Conservation (phyloP, 257 asterid species). For the Ilex asprella region DNA sequence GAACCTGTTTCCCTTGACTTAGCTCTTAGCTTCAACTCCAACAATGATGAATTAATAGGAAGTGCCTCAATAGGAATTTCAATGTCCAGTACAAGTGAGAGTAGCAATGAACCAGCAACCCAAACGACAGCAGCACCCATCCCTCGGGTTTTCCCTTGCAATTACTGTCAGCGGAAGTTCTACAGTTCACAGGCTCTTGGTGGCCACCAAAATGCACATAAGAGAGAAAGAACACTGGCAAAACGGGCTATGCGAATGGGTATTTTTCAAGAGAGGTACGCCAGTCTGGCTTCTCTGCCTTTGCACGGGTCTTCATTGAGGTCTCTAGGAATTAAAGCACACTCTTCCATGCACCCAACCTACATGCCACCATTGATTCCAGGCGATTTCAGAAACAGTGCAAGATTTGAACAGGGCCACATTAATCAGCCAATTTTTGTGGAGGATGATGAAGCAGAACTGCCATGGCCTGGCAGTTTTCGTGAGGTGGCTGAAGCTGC, state of each 20-base stretch:
- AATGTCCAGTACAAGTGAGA: slow-evolving; percentile 45
- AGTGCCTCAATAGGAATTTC: slow-evolving; percentile 23
- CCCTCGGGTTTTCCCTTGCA: slow-evolving; percentile 39
- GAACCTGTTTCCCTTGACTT: slow-evolving; percentile 35
- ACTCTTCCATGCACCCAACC: slow-evolving; percentile 40
- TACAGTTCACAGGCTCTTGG: slow-evolving; percentile 49
- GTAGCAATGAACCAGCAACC: slow-evolving; percentile 36
- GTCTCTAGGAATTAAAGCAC: slow-evolving; percentile 48
- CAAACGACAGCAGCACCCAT: slow-evolving; percentile 11
- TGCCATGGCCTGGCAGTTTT: slow-evolving; percentile 59
- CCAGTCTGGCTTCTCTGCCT: slow-evolving; percentile 37
- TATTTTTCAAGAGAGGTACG: slow-evolving; percentile 23
- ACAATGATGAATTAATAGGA: slow-evolving; percentile 11
- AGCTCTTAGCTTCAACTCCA: slow-evolving; percentile 31
- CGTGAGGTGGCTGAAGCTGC: slow-evolving; percentile 23
- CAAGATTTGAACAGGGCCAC: slow-evolving; percentile 30
- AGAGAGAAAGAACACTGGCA: slow-evolving; percentile 35
- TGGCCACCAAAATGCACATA: slow-evolving; percentile 48
- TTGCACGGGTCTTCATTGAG: slow-evolving; percentile 45
- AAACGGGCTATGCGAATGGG: slow-evolving; percentile 49
- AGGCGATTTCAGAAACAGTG: slow-evolving; percentile 16
- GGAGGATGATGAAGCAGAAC: slow-evolving; percentile 28
- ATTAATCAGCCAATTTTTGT: slow-evolving; percentile 33
- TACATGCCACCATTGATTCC: slow-evolving; percentile 20
- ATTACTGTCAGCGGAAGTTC: slow-evolving; percentile 36